phyloP scores from a whole-genome alignment of 2,329 filamentous ascomycete genomes.

The Colletotrichum sidae region DNA sequence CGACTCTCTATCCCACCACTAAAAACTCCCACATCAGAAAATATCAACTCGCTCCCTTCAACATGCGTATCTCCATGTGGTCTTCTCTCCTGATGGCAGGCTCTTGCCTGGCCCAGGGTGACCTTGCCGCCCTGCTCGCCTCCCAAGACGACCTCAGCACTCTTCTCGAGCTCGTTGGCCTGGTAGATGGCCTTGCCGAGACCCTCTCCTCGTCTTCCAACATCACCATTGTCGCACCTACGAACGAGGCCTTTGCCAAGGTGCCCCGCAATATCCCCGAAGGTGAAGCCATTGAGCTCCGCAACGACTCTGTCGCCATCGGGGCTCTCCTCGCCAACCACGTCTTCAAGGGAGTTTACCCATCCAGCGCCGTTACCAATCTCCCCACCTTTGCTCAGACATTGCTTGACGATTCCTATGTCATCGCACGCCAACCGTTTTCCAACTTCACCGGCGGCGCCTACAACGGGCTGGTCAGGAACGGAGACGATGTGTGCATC shows the following conservation, averaged over 20 bases:
- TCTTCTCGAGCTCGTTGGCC: constrained; percentile 40
- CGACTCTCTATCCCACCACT: background rate
- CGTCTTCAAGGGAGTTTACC: constrained; percentile 46
- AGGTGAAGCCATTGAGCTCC: constrained; percentile 45
- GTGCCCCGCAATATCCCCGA: constrained; percentile 48
- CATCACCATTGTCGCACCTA: constrained; percentile 50
- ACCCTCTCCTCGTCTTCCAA: constrained; percentile 46
- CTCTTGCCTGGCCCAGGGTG: constrained; percentile 37
- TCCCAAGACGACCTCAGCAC: constrained; percentile 42
- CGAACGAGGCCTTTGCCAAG: constrained; percentile 48
- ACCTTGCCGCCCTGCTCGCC: constrained; percentile 39
- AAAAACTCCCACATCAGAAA: background rate
- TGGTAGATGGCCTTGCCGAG: constrained; percentile 44
- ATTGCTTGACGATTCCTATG: constrained; percentile 45
- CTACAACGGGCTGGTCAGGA: constrained; percentile 49
- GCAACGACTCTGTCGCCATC: constrained; percentile 46
- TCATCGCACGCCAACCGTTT: constrained; percentile 48
- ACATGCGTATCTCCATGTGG: constrained; percentile 18
- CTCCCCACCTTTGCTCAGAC: constrained; percentile 46
- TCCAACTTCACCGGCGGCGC: constrained; percentile 51
- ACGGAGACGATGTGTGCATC: constrained; percentile 46
- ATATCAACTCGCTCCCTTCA: background rate
- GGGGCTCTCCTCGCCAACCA: constrained; percentile 47
- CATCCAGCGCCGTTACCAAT: constrained; percentile 43
- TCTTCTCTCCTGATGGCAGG: constrained; percentile 3